These are phyloP conservation scores for Ophioceras dolichostomum DNA, from an alignment of 2,329 filamentous ascomycete genomes.

Conservation along the genomic window DNA sequence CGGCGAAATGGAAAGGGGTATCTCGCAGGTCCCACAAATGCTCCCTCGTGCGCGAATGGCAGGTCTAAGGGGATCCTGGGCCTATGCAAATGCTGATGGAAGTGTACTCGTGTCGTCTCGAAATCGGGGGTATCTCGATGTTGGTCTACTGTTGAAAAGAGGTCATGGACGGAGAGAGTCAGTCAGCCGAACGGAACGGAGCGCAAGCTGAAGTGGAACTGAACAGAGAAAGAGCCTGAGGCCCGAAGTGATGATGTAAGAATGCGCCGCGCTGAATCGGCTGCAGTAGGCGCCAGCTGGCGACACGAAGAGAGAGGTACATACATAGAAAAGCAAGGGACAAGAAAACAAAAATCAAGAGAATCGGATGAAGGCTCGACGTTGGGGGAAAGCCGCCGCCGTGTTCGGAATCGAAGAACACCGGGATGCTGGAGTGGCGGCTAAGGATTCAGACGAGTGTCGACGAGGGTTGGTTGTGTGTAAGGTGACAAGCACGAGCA, in stretches of 20 bases:
- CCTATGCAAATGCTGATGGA: constrained; percentile 14
- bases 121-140: constrained; percentile 4
- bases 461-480: no score
- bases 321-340: no score
- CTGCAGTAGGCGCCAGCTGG: background rate
- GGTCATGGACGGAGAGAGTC: background rate
- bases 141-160: constrained; percentile 2
- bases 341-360: background rate
- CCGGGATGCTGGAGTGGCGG: no score
- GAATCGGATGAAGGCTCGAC: background rate
- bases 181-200: no score
- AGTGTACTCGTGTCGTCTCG: background rate
- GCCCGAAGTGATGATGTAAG: background rate
- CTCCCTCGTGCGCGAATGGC: background rate
- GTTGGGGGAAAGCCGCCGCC: background rate
- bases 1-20: background rate
- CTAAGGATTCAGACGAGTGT: no score
- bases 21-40: constrained; percentile 1
- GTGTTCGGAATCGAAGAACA: background rate
- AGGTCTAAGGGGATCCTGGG: background rate
- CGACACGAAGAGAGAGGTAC: background rate
- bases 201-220: background rate
- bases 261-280: background rate
- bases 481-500: no score
- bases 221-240: background rate